These are phyloP conservation scores for Fusarium kyushuense DNA, from an alignment of 2,329 filamentous ascomycete species.

Conservation along the genomic window DNA sequence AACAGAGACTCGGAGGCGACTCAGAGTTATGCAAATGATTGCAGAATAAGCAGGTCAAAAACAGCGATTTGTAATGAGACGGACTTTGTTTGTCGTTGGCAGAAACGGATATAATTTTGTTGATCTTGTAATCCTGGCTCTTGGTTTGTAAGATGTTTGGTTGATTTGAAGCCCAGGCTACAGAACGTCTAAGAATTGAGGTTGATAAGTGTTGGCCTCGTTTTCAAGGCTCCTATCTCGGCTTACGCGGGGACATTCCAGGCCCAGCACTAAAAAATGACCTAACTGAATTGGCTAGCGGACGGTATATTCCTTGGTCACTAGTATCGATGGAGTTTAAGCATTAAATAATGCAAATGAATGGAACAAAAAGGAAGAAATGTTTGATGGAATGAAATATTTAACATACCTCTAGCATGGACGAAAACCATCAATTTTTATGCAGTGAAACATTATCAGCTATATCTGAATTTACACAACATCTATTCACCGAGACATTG, in stretches of 20 bases:
- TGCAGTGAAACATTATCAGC: too few relatives aligned
- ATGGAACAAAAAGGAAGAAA: too few relatives aligned
- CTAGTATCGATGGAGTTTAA: too few relatives aligned
- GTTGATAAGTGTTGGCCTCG: slow-evolving; percentile 17
- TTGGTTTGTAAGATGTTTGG: slow-evolving; percentile 40
- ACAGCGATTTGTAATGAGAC: slow-evolving; percentile 6
- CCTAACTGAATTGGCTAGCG: slow-evolving; percentile 9
- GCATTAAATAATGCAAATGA: too few relatives aligned
- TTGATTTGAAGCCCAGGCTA: slow-evolving; percentile 28
- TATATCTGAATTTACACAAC: neutral
- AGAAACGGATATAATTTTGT: slow-evolving; percentile 29
- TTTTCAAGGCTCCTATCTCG: slow-evolving; percentile 14
- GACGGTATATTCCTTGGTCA: too few relatives aligned
- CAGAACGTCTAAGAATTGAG: slow-evolving; percentile 25
- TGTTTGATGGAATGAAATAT: too few relatives aligned
- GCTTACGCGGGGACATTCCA: slow-evolving; percentile 20
- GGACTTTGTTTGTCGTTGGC: slow-evolving; percentile 1
- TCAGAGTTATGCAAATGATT: neutral
- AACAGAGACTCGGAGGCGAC: slow-evolving; percentile 7
- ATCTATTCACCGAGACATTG: neutral
- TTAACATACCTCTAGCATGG: too few relatives aligned
- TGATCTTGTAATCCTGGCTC: slow-evolving; percentile 30
- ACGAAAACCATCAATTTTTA: too few relatives aligned
- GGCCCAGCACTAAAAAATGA: neutral
- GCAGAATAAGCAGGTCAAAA: neutral